These are phyloP conservation scores for Blepharisma stoltei DNA, from an alignment of 73 alveolate species.

Conservation along the genomic window DNA sequence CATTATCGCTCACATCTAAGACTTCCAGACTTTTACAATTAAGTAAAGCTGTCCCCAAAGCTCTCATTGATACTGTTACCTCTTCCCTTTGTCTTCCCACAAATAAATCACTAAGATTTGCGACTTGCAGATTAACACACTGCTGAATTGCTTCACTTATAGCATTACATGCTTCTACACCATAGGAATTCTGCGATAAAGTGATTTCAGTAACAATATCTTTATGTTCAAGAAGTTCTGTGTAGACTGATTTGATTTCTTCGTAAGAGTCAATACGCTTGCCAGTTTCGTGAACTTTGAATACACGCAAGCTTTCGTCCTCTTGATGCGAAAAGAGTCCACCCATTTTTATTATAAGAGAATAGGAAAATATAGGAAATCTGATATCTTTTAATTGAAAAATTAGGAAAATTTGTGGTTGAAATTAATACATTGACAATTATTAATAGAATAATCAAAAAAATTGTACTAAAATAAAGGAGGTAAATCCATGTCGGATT, in stretches of 20 bases:
- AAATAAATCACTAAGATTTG: conserved; percentile 75
- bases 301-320: neutral
- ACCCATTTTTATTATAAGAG: conserved; percentile 26
- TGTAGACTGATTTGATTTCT: conserved; percentile 24
- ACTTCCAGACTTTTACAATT: conserved; percentile 58
- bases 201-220: conserved; percentile 23
- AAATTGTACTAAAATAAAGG: too few species aligned
- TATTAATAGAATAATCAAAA: too few species aligned
- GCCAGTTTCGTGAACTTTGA: conserved; percentile 7
- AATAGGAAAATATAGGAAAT: neutral
- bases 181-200: conserved; percentile 60
- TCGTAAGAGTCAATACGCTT: conserved; percentile 25
- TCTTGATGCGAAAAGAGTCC: neutral
- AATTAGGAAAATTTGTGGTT: too few species aligned
- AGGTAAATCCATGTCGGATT: too few species aligned
- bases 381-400: too few species aligned
- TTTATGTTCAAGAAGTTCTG: conserved; percentile 12
- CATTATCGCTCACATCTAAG: conserved; percentile 81
- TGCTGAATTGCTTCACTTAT: conserved; percentile 37
- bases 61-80: conserved; percentile 71
- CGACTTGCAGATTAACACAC: conserved; percentile 55
- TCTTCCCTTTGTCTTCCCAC: conserved; percentile 72
- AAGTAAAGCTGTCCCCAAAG: conserved; percentile 55
- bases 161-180: conserved; percentile 57
- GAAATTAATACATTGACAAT: too few species aligned